Conservation (phyloP, 1,139 yeast genomes). For the Nakaseomyces kungkrabaensis region DNA sequence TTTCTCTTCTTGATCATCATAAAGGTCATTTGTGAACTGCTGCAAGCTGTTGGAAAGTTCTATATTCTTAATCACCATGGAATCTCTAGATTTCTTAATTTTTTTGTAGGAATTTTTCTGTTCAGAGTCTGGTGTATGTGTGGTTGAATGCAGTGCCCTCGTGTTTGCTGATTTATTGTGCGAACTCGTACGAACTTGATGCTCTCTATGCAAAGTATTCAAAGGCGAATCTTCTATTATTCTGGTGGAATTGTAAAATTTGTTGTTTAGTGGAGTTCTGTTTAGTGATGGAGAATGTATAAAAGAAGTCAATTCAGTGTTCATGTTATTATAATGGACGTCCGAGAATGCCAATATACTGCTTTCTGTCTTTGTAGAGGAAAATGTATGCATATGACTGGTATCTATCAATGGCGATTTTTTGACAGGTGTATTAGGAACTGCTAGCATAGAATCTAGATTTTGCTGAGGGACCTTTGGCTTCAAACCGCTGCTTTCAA, state of each 20-base stretch:
- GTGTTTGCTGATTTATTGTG: background rate
- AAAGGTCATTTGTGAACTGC: conserved; percentile 29
- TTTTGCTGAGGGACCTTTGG: conserved; percentile 25
- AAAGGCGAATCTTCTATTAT: background rate
- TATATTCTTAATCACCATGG: conserved; percentile 25
- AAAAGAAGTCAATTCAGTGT: conserved; percentile 4
- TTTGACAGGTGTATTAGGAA: conserved; percentile 30
- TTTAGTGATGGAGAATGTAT: conserved; percentile 8
- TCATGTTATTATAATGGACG: background rate
- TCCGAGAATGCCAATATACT: background rate
- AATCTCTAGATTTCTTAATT: conserved; percentile 24
- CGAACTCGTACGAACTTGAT: background rate
- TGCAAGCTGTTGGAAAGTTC: conserved; percentile 27
- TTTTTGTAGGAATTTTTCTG: conserved; percentile 15
- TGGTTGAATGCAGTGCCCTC: background rate
- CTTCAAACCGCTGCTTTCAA: conserved; percentile 22
- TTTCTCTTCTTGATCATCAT: conserved; percentile 21
- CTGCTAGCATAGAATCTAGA: conserved; percentile 7
- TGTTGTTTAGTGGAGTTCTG: conserved; percentile 5
- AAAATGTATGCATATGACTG: background rate
- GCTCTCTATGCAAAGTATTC: background rate
- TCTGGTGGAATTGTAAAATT: conserved; percentile 3
- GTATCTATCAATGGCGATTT: conserved; percentile 24
- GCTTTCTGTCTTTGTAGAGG: background rate
- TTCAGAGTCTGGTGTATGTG: background rate